Base-by-base conservation (phyloP, 192 early-diverging fungal genomes). In the Podila verticillata region DNA sequence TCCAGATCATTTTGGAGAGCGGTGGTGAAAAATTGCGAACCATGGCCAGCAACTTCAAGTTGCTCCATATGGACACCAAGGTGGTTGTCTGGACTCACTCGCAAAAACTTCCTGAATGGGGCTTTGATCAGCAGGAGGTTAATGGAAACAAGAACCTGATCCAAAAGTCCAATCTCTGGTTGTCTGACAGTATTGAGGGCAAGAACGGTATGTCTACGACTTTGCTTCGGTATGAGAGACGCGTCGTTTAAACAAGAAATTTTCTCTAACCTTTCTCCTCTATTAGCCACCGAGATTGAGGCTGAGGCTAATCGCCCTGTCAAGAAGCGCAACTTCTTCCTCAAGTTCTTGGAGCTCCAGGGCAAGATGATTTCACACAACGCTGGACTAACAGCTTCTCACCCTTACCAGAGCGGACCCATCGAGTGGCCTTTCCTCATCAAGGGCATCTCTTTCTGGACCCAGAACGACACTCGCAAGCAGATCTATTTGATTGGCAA, bases 401-500 rank as follows among this genome's bases (percentile, higher is more conserved):
- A 99, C 75, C 97, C 98, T 48, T 99, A 97, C 88, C 94, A 95
- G 72, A 89, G 87, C 30, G 31, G 78, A 5, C 95, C 97, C 17
- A 86, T 89, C 57, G 87, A 94, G 29, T 99, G 97, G 97, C 95
- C 94, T 62, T 91, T 97, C 84, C 87, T 97, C 32, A 63, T 86
- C 28, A 89, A 90, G 58, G 96, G 96, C 22, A 95, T 99, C 63
- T 95, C 95, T 35, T 97, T 97, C 83, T 97, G 97, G 91, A 95
- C 96, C 30, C 89, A 89, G 65, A 87, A 93, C 67, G 89, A 89
- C 51, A 90, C 90, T 17, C 72, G 78, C 24, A 82, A 92, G 24
- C 93, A 95, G 85, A 97, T 96, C 68, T 98, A 98, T 79, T 86
- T 97, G 63, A 81, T 97, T 13, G 96, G 96, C 26, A 97, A 99